Conservation (phyloP, 257 asterid species). For the Primulina huaijiensis region DNA sequence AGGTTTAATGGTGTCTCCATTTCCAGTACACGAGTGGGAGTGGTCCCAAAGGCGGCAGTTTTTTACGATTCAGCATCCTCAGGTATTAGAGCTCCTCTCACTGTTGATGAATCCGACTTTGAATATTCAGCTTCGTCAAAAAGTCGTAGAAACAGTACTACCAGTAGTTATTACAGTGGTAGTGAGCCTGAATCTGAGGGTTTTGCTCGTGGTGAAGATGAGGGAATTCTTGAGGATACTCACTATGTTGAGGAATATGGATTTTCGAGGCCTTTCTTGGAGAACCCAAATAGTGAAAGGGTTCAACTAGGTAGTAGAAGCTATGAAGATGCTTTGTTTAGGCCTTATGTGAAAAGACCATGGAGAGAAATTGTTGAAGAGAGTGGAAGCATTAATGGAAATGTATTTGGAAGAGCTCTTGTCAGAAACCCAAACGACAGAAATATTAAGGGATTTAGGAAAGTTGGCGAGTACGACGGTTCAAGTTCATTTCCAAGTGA, state of each 20-base stretch:
- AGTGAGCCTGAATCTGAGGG: slow-evolving; percentile 49
- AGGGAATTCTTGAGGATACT: slow-evolving; percentile 36
- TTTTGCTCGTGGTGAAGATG: slow-evolving; percentile 57
- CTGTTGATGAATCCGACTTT: slow-evolving; percentile 74
- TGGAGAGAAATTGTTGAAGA: slow-evolving; percentile 27
- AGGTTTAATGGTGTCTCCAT: slow-evolving; percentile 50
- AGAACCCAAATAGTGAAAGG: slow-evolving; percentile 29
- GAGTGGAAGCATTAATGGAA: slow-evolving; percentile 21
- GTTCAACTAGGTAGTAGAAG: slow-evolving; percentile 23
- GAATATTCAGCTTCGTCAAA: slow-evolving; percentile 45
- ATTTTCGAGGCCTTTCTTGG: slow-evolving; percentile 34
- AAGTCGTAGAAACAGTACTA: slow-evolving; percentile 31
- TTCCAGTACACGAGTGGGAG: slow-evolving; percentile 43
- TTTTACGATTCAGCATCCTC: slow-evolving; percentile 24
- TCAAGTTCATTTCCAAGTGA: slow-evolving; percentile 29
- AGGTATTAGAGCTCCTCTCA: slow-evolving; percentile 94
- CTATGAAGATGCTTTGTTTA: slow-evolving; percentile 22
- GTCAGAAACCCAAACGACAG: slow-evolving; percentile 27
- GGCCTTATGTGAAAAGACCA: slow-evolving; percentile 40
- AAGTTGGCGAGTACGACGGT: slow-evolving; percentile 32
- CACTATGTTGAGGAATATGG: slow-evolving; percentile 33
- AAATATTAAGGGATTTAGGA: slow-evolving; percentile 18
- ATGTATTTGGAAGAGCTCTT: slow-evolving; percentile 28
- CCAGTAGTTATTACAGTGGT: slow-evolving; percentile 49
- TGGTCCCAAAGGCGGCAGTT: slow-evolving; percentile 44